Percentiles rank a stretch among this genome's conserved stretches.
These are phyloP conservation scores for Bipolaris zeicola DNA, from an alignment of 2,329 filamentous ascomycete species.

Conservation along the genomic window DNA sequence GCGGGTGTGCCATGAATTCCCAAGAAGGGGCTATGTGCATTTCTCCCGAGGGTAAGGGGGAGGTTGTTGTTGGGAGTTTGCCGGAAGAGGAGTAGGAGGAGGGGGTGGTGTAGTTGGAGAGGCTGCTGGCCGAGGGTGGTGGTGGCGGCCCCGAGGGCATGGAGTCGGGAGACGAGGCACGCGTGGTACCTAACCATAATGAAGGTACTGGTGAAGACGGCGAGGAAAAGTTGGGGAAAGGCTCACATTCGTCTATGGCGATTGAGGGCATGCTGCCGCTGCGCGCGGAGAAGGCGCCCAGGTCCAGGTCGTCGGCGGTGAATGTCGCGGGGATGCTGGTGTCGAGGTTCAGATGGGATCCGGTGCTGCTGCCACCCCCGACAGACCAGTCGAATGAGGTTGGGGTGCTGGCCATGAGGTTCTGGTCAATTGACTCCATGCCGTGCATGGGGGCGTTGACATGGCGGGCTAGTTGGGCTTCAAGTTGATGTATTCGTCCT, in stretches of 20 bases:
- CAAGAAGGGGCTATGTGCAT: conserved; percentile 43
- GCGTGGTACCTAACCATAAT: conserved; percentile 46
- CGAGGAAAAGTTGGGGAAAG: conserved; percentile 34
- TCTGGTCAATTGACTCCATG: conserved; percentile 42
- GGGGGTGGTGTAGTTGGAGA: conserved; percentile 4
- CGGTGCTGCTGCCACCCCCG: conserved; percentile 21
- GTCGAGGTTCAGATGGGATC: conserved; percentile 34
- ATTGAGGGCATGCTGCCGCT: conserved; percentile 41
- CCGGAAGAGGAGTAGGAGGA: conserved; percentile 19
- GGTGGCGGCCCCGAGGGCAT: conserved; percentile 38
- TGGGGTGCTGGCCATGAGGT: conserved; percentile 32
- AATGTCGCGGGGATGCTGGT: conserved; percentile 35
- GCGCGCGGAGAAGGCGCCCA: conserved; percentile 32
- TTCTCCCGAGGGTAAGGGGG: conserved; percentile 1
- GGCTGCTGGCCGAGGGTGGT: conserved; percentile 10
- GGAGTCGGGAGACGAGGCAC: conserved; percentile 43
- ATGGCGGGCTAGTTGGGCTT: conserved; percentile 44
- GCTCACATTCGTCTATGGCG: conserved; percentile 47
- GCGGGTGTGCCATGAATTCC: conserved; percentile 41
- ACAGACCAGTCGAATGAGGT: conserved; percentile 40
- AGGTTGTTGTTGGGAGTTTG: too few species aligned
- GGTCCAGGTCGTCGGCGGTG: conserved; percentile 30
- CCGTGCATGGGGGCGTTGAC: conserved; percentile 46
- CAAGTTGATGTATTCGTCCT: conserved; percentile 46
- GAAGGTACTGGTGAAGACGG: conserved; percentile 46